Base-by-base conservation (phyloP, 2,329 filamentous ascomycete genomes). In the Plenodomus biglobosus region DNA sequence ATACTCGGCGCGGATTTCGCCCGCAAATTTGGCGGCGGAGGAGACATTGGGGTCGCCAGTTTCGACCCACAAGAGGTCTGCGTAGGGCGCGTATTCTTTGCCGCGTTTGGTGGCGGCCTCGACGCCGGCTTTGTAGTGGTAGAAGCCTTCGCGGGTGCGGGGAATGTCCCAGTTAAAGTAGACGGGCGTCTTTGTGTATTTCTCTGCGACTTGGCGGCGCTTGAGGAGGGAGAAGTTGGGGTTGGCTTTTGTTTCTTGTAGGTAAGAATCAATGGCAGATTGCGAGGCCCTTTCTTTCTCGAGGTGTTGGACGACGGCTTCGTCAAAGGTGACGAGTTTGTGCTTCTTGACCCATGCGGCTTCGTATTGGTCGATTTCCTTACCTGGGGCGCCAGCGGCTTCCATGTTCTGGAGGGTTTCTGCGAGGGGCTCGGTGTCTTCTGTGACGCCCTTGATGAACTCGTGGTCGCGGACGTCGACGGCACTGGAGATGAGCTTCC, bases 1-100 rank as follows among this genome's bases (percentile, higher is more conserved):
- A 62, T 83, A 78, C 3, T 75, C 77, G 0, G 77, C 74, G 45
- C 88, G 84, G 52, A 99, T 94, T 38, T 90, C 83, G 10, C 82
- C 80, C 11, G 88, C 89, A 42, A 99, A 90, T 42, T 80, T 78
- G 3, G 81, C 78, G 0, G 90, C 90, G 27, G 95, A 88, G 42
- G 83, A 73, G 10, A 97, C 90, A 58, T 85, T 86, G 18, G 94
- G 92, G 59, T 94, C 88, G 40, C 89, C 92, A 0, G 94, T 97
- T 77, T 99, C 94, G 40, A 97, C 89, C 94, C 94, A 99, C 11
- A 97, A 81, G 16, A 99, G 85, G 71, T 99, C 94, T 1, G 94
- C 91, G 68, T 90, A 96, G 0, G 92, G 92, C 0, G 86, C 91
- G 64, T 95, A 97, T 40, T 88, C 90, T 52, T 95, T 85, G 2